Conservation (phyloP, 2,329 filamentous ascomycete species). For the Scopulariopsis brevicaulis region DNA sequence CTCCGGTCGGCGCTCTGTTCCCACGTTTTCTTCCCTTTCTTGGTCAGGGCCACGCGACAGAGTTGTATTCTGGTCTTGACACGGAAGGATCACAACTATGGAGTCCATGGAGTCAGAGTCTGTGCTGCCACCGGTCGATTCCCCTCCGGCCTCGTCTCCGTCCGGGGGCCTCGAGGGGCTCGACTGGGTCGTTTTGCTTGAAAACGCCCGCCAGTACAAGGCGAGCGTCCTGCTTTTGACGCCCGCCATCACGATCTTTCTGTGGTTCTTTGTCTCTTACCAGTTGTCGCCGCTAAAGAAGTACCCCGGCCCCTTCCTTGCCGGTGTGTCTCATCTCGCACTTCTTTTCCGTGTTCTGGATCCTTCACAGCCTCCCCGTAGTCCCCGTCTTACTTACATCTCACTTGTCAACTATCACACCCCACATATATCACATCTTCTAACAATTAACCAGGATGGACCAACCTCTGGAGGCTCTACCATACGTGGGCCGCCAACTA, state of each 20-base stretch:
- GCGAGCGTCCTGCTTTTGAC: background rate
- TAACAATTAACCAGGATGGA: slow-evolving; percentile 10
- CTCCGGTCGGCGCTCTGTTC: background rate
- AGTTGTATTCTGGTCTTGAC: background rate
- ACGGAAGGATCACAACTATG: background rate
- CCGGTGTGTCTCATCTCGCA: slow-evolving; percentile 5
- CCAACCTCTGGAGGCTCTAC: slow-evolving; percentile 15
- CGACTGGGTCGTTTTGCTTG: background rate
- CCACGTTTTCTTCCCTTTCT: background rate
- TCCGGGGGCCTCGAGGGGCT: background rate
- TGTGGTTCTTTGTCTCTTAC: slow-evolving; percentile 7
- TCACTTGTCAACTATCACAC: no score
- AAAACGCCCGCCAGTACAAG: background rate
- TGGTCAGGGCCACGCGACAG: background rate
- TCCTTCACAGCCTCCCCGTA: background rate
- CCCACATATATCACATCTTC: background rate
- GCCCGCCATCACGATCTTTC: background rate
- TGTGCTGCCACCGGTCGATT: background rate
- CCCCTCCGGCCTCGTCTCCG: background rate
- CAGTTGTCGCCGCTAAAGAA: slow-evolving; percentile 8
- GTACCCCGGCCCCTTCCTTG: slow-evolving; percentile 11
- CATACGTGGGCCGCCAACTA: slow-evolving; percentile 11
- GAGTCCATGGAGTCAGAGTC: background rate
- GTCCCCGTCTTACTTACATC: background rate
- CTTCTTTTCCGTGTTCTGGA: background rate